Conservation (phyloP, 257 asterid genomes). For the Solanum ossicruentum region DNA sequence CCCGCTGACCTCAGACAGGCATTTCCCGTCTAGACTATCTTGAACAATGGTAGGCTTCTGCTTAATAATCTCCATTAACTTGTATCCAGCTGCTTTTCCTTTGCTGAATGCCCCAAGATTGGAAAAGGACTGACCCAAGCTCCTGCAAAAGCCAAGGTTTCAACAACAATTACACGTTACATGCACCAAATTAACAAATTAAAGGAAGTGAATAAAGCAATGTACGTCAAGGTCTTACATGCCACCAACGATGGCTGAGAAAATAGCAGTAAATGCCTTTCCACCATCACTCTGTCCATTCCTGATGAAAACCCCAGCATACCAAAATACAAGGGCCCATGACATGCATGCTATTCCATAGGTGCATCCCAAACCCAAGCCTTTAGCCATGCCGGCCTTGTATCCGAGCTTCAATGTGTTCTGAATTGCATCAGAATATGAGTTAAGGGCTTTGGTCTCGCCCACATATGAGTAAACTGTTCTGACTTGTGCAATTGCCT, state of each 20-base stretch:
- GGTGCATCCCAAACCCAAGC: constrained; percentile 92
- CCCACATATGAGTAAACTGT: constrained; percentile 93
- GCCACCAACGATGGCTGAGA: constrained; percentile 96
- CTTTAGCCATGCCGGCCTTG: constrained; percentile 99
- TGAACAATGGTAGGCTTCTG: constrained; percentile 75
- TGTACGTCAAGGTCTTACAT: constrained; percentile 48
- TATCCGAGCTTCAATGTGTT: constrained; percentile 86
- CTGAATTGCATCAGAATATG: constrained; percentile 85
- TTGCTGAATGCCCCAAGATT: constrained; percentile 93
- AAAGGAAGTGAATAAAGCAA: background rate
- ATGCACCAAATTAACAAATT: background rate
- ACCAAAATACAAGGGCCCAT: constrained; percentile 99
- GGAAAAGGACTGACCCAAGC: constrained; percentile 96
- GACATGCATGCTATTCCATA: constrained; percentile 98
- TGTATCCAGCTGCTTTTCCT: constrained; percentile 95
- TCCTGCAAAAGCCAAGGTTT: constrained; percentile 40
- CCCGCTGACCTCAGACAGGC: constrained; percentile 56
- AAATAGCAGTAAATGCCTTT: constrained; percentile 90
- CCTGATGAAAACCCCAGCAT: constrained; percentile 92
- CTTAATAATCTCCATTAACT: constrained; percentile 79
- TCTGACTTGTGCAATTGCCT: constrained; percentile 97
- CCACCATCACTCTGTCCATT: constrained; percentile 91
- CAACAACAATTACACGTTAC: background rate
- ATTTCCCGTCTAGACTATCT: constrained; percentile 35
- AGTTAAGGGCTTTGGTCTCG: constrained; percentile 58